Evolutionary conservation across 2,329 filamentous ascomycete species (phyloP).

Genomic region (Furcasterigmium furcatum): DNA sequence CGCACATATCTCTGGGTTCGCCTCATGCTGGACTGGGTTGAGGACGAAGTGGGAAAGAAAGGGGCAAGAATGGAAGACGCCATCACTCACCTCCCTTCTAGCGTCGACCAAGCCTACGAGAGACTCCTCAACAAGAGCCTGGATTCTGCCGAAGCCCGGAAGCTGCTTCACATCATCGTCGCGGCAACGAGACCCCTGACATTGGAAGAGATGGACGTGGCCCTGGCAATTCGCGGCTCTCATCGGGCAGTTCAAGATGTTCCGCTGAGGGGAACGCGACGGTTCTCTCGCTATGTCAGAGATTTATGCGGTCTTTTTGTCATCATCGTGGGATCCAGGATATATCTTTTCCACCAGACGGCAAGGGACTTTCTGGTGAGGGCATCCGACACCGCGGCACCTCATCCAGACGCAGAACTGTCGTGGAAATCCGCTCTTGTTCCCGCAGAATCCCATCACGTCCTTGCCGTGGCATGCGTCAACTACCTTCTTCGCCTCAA

Average conservation of each 20-base stretch:
- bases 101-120: constrained; percentile 20
- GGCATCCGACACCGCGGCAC: neutral
- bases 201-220: constrained; percentile 1
- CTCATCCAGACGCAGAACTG: neutral
- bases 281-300: constrained; percentile 9
- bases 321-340: constrained; percentile 14
- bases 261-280: neutral
- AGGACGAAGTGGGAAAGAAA: constrained; percentile 8
- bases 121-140: constrained; percentile 16
- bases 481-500: neutral
- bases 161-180: neutral
- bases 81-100: constrained; percentile 12
- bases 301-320: constrained; percentile 28
- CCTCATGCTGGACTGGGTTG: constrained; percentile 13
- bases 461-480: neutral
- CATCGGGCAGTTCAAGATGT: neutral
- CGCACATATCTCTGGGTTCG: constrained; percentile 21
- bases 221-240: neutral
- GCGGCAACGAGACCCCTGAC: constrained; percentile 10
- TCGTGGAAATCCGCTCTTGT: neutral
- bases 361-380: constrained; percentile 23
- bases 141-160: neutral
- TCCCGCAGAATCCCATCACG: neutral
- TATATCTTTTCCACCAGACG: constrained; percentile 24
- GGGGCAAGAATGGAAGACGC: constrained; percentile 4